Base-by-base conservation (phyloP, 2,329 filamentous ascomycete genomes). In the Fusarium siculi region DNA sequence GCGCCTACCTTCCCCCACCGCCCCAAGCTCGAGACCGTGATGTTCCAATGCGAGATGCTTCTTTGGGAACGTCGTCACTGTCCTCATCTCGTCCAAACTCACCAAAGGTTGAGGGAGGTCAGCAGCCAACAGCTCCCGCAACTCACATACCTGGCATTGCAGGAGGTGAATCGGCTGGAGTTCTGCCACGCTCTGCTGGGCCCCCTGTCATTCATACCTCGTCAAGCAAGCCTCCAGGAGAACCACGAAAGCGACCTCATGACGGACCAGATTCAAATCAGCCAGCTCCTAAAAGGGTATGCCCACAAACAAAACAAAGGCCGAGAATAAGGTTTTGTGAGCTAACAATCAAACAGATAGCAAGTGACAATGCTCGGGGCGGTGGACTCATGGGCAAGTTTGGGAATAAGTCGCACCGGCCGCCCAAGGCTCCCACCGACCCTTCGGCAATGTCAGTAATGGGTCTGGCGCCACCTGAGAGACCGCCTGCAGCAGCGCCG, bases 371-470 rank as follows among this genome's bases (percentile, higher is more conserved):
- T 50, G 55, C 77, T 25, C 79, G 81, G 60, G 75, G 79, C 42
- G 75, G 79, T 34, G 79, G 80, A 5, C 73, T 84, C 4, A 74
- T 80, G 77, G 76, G 79, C 72, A 84, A 83, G 61, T 84, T 84
- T 68, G 79, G 79, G 25, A 75, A 78, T 57, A 82, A 76, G 63
- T 75, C 79, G 19, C 73, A 58, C 56, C 70, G 75, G 43, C 74
- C 75, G 14, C 66, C 74, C 8, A 79, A 79, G 62, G 74, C 76
- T n/a, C 81, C 82, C n/a, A 80, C 79, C 34, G 87, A 89, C 60
- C 87, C 87, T 5, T 87, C 87, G 4, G 87, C 86, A 23, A 86
- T 88, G 85, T 84, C 86, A 63, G 84, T 86, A 25, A 80, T 88
- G 50, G 86, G 86, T 11, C 78, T 89, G 70, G 81, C 78, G 16